Percentiles rank a stretch among this genome's conserved stretches.
phyloP scores from a whole-genome alignment of 2,329 filamentous ascomycete genomes.

The Cladophialophora exuberans region DNA sequence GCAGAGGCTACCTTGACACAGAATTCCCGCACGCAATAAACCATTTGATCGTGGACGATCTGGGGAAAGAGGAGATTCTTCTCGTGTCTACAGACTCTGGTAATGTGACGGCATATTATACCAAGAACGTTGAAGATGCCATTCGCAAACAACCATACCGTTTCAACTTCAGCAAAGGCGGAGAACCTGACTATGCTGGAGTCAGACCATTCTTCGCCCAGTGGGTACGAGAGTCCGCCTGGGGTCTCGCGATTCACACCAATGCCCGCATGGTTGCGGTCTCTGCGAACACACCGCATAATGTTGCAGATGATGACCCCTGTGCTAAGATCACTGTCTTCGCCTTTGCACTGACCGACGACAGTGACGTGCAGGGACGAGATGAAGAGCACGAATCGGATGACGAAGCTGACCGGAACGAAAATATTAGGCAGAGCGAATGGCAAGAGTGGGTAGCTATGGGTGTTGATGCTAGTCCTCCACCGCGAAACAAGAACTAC shows the following conservation, averaged over 20 bases:
- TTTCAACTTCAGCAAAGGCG: conserved; percentile 28
- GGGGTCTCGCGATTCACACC: conserved; percentile 84
- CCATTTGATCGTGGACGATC: conserved; percentile 67
- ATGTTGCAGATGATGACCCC: conserved; percentile 25
- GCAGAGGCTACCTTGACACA: conserved; percentile 59
- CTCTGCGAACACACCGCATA: conserved; percentile 67
- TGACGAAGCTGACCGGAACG: not conserved
- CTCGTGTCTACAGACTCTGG: conserved; percentile 73
- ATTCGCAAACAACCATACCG: conserved; percentile 41
- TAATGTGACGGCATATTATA: conserved; percentile 73
- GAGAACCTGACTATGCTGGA: conserved; percentile 39
- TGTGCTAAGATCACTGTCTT: conserved; percentile 34
- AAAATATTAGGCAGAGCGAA: conserved; percentile 14
- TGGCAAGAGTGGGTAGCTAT: conserved; percentile 29
- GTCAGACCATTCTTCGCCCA: conserved; percentile 68
- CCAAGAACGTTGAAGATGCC: conserved; percentile 53
- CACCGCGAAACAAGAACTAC: conserved; percentile 45
- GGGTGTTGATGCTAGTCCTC: conserved; percentile 1
- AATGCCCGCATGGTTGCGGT: conserved; percentile 84
- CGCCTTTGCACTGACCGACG: conserved; percentile 45
- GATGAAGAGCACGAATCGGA: conserved; percentile 21
- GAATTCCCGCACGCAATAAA: conserved; percentile 66
- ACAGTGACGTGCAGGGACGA: conserved; percentile 28
- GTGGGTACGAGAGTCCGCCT: conserved; percentile 78
- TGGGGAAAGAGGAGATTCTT: conserved; percentile 72